Base-by-base conservation (phyloP, 1,284 basidiomycete genomes). In the Violaceomyces palustris region DNA sequence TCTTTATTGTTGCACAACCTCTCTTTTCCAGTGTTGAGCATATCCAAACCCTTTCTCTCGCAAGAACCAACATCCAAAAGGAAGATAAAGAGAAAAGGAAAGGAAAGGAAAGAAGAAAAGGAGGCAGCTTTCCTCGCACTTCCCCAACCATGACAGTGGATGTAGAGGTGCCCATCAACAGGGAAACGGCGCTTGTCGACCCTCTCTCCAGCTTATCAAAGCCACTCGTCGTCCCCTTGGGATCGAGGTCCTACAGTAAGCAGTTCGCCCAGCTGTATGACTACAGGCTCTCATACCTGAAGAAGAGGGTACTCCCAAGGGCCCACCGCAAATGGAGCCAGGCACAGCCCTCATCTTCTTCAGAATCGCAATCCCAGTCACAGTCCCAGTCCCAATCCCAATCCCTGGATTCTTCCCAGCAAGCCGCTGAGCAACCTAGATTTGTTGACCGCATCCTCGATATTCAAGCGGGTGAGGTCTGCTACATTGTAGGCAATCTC, bases 401-500 rank as follows among this genome's bases (percentile, higher is more conserved):
- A 31, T 34, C 48, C 22, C 39, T 45, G 12, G 40, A 30, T 9
- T 26, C 32, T 7, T 35, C 28, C 17, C 11, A 15, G 23, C 17
- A 21, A 43, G 28, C n/a, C 26, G 29, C 45, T n/a, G 48, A 53
- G 3, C 53, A 51, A 6, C 55, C 91, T 1, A 75, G 81, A 7
- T 80, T 87, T 28, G 81, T 94, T 18, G 82, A 85, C 14, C 81
- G 91, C 26, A 87, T 97, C 6, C 81, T 98, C 4, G 92, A 98
- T 45, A 83, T 98, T 3, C 78, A 83, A 38, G 87, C 88, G 63
- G 85, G 85, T 0, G 79, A 87, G 59, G 76, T 93, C 39, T 94
- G 88, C 74, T 96, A 86, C 74, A 82, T 98, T 51, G 79, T 94
- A 46, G 93, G 93, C 2, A 98, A 93, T 0, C 83, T 97, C 2